Evolutionary conservation across 2,329 filamentous ascomycete genomes (phyloP).

Genomic region (Colletotrichum falcatum): DNA sequence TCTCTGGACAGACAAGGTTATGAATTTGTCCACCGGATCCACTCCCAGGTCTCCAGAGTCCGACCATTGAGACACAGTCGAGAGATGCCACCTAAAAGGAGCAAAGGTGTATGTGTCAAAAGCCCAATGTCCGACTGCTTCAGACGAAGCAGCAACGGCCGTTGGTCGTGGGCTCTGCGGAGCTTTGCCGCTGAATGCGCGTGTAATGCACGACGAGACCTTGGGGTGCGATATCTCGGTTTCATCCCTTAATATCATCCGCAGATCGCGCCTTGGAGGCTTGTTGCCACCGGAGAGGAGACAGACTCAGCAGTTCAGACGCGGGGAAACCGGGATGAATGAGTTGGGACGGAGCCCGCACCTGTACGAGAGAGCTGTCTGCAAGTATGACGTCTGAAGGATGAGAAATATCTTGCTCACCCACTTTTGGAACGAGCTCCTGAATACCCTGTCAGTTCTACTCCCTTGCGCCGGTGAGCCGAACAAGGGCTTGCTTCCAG

Average conservation of each 20-base stretch:
- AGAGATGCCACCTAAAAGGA: not conserved
- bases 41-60: not conserved
- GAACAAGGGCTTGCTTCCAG: not conserved
- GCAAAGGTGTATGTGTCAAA: not conserved
- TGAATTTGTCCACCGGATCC: not conserved
- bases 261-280: not conserved
- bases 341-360: not conserved
- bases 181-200: not conserved
- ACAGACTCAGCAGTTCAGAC: not conserved
- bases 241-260: not conserved
- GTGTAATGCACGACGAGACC: not conserved
- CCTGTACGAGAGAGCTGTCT: not conserved
- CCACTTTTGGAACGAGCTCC: not conserved
- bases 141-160: not conserved
- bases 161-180: not conserved
- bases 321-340: not conserved
- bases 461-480: not conserved
- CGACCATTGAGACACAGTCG: not conserved
- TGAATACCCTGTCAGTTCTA: not conserved
- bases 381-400: conserved; percentile 20
- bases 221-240: not conserved
- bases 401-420: conserved; percentile 8
- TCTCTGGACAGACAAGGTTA: not conserved
- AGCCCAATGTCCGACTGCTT: not conserved
- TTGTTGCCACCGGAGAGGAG: not conserved